Base-by-base conservation (phyloP, 768 basidiomycete species). In the Hygrocybe punicea region DNA sequence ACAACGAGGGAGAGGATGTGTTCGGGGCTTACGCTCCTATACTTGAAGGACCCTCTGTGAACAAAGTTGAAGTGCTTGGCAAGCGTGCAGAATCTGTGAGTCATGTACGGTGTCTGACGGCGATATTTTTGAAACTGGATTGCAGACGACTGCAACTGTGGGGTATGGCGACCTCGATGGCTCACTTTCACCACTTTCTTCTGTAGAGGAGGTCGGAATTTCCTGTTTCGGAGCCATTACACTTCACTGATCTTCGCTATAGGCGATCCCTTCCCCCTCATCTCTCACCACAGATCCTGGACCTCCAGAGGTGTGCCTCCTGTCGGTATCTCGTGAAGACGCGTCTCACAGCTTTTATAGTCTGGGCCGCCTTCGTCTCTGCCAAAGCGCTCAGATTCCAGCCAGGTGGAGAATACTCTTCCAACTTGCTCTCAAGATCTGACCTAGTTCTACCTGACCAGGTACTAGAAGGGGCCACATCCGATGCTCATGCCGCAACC, bases 1-100 rank as follows among this genome's bases (percentile, higher is more conserved):
- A 65, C 25, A 66, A 60, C 33, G 57, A 47, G 13, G 25, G 24
- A 29, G 57, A 47, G 14, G 35, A 45, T 29, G 39, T 42, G 24
- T 42, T 45, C 37, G 23, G 21, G 24, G 36, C 53, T 39, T 40
- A 57, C 21, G 11, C 23, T 35, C 19, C 16, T 3, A 10, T 19
- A 29, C 6, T 25, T 11, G 49, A 23, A n/a, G 49, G 29, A 33
- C 16, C 16, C 25, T 6, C 14, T 33, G 49, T 6, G 5, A 14
- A n/a, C 21, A 14, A 25, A 14, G 35, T 14, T 51, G 49, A 25
- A n/a, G 7, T 4, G 13, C 24, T 29, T 16, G 14, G 19, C 19
- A 4, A 7, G n/a, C 5, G 14, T 14, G 39, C 39, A 11, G 29
- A 29, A 29, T 4, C 4, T 8, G 29, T 29, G 8, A 29, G 29